Evolutionary conservation across 306 rosid species (phyloP).

Genomic region (Alnus rubra): DNA sequence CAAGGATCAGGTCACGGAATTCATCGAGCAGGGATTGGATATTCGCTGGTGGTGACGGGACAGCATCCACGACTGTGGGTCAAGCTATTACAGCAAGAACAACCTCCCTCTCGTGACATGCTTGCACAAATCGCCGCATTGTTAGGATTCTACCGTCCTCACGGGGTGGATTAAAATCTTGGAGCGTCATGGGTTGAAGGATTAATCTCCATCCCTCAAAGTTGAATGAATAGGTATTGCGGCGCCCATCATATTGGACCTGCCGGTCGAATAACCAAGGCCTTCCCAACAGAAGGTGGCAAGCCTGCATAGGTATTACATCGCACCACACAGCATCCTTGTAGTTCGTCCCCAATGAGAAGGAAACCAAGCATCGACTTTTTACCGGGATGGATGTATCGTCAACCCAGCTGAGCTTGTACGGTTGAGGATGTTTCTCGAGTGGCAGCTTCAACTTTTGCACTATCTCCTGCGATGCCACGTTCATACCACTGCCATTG

Average conservation of each 20-base stretch:
- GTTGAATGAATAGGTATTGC: neutral
- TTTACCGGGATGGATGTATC: neutral
- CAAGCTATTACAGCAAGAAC: too few relatives aligned
- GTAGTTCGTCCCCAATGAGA: neutral
- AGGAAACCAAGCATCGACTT: neutral
- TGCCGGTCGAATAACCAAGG: neutral
- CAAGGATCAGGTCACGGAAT: neutral
- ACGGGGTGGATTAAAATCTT: too few relatives aligned
- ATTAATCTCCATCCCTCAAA: neutral
- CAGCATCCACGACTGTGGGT: neutral
- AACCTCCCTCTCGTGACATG: neutral
- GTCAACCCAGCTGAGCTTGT: neutral
- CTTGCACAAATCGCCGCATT: neutral
- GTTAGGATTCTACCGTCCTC: neutral
- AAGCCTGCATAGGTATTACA: neutral
- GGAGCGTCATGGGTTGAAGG: neutral
- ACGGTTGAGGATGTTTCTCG: neutral
- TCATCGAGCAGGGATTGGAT: too few relatives aligned
- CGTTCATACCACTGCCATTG: neutral
- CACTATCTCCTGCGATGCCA: neutral
- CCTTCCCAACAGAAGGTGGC: neutral
- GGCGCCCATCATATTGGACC: neutral
- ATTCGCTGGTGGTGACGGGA: rapidly evolving
- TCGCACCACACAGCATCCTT: neutral
- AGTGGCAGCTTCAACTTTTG: neutral